A percentile compares a stretch with the other conserved stretches of the same genome.
Evolutionary conservation across 257 asterid genomes (phyloP).

Genomic region (Henckelia pumila): DNA sequence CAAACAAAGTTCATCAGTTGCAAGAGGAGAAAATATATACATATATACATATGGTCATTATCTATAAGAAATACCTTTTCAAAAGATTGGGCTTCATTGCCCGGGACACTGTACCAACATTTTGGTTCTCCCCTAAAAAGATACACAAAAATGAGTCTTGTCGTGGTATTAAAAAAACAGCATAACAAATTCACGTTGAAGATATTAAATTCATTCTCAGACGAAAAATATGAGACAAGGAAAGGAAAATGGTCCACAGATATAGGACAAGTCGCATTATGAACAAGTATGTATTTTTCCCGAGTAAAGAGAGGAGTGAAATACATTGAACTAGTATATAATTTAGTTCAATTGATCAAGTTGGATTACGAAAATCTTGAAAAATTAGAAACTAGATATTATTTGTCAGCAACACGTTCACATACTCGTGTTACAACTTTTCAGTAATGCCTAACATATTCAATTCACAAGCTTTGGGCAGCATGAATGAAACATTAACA

Average conservation of each 20-base stretch:
- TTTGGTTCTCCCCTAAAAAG: conserved; percentile 95
- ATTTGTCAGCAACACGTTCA: neutral
- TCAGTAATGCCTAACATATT: neutral
- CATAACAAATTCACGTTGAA: neutral
- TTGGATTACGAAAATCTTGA: neutral
- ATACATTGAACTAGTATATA: conserved; percentile 1
- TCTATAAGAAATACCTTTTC: conserved; percentile 61
- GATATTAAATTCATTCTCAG: conserved; percentile 13
- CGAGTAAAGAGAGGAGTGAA: neutral
- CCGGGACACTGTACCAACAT: conserved; percentile 99
- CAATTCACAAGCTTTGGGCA: conserved; percentile 5
- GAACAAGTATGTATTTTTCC: conserved; percentile 5
- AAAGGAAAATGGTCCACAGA: conserved; percentile 7
- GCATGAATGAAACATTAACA: neutral
- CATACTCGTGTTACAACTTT: neutral
- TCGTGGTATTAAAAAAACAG: conserved; percentile 8
- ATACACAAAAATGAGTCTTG: conserved; percentile 15
- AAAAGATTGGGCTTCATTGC: conserved; percentile 74
- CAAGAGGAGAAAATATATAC: conserved; percentile 10
- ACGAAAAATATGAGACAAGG: conserved; percentile 16
- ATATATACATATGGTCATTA: neutral
- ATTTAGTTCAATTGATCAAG: conserved; percentile 19
- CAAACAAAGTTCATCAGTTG: conserved; percentile 1
- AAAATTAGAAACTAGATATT: neutral
- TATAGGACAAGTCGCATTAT: conserved; percentile 10